Evolutionary conservation across 2,329 filamentous ascomycete species (phyloP), one percentile per base, ranked within the genome.

Genomic region (Pseudocercospora pini-densiflorae): DNA sequence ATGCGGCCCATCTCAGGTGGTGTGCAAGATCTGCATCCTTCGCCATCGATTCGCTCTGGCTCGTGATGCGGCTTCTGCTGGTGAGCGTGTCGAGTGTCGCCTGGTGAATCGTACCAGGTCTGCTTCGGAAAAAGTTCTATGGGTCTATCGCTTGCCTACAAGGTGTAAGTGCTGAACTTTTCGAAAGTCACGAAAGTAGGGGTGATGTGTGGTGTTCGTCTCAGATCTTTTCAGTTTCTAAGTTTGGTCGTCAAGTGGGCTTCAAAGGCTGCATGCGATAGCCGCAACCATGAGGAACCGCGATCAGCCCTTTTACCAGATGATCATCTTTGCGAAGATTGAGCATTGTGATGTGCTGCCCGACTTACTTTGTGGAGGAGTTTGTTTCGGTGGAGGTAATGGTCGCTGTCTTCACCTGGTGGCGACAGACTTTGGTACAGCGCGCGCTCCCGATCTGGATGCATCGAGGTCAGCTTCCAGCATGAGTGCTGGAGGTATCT

Each of bases 191-290:
- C 16, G 21, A 27, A 36, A 27, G 45, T 45, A 55, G 59, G 16
- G 19, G 14, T 55, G 27, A 19, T 4, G 7, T 27, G 40, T 43
- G 40, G 0, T 10, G 9, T 47, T 23, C 14, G 23, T 14, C 59
- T 92, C 89, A 91, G 89, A 86, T 91, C 89, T 92, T 91, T 91
- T 90, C 88, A 91, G 88, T 90, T 87, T 85, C 78, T 3, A 7
- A 10, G 29, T 23, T 29, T 53, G 36, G 64, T 71, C 72, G 64
- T 74, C 74, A 75, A 62, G 14, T 63, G 63, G 43, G 36, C 51
- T 60, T 61, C 62, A 49, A 68, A 74, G 74, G 74, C 68, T 75
- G 61, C 57, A 70, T 70, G 71, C 65, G 5, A 57, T 60, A 57
- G 70, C 72, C 68, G 66, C 58, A 70, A 85, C 84, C 85, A 82